A percentile compares a stretch with the other conserved stretches of the same genome.
These are phyloP conservation scores for Sanghuangporus baumii DNA, from an alignment of 1,284 basidiomycete species.

Conservation along the genomic window DNA sequence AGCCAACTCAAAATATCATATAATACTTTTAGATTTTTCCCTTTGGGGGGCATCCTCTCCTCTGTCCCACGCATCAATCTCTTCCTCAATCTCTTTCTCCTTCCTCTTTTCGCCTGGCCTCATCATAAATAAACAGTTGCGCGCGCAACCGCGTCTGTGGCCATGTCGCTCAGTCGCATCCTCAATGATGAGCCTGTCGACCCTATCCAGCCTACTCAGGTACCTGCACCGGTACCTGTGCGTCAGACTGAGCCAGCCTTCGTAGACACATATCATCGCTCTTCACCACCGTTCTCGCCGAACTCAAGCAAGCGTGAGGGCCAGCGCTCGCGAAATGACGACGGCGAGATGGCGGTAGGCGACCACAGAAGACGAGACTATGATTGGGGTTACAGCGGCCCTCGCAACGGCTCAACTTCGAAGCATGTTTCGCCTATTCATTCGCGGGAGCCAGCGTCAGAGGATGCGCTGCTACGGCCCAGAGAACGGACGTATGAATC, in stretches of 20 bases:
- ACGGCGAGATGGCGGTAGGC: neutral
- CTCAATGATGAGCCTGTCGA: slow-evolving; percentile 26
- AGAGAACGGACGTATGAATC: slow-evolving; percentile 11
- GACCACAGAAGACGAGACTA: neutral
- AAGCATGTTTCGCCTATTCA: slow-evolving; percentile 11
- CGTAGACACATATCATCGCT: slow-evolving; percentile 13
- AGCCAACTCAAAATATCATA: neutral
- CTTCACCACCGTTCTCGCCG: slow-evolving; percentile 9
- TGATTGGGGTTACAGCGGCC: slow-evolving; percentile 6
- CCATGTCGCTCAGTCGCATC: slow-evolving; percentile 29
- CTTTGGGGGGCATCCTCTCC: neutral
- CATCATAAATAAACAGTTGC: neutral
- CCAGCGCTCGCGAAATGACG: neutral
- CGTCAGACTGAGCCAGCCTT: slow-evolving; percentile 10
- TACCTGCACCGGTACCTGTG: slow-evolving; percentile 13
- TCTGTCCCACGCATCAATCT: slow-evolving; percentile 12
- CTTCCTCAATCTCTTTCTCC: neutral
- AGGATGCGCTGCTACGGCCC: slow-evolving; percentile 2
- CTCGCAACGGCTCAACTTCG: slow-evolving; percentile 1
- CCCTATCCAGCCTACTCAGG: slow-evolving; percentile 9
- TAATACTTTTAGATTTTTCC: neutral
- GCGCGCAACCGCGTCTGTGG: slow-evolving; percentile 1
- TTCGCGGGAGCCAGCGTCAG: slow-evolving; percentile 7
- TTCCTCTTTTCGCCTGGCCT: too few species aligned
- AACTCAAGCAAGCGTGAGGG: neutral